These are phyloP conservation scores for Periglandula ipomoeae DNA, from an alignment of 2,329 filamentous ascomycete species.

Conservation along the genomic window DNA sequence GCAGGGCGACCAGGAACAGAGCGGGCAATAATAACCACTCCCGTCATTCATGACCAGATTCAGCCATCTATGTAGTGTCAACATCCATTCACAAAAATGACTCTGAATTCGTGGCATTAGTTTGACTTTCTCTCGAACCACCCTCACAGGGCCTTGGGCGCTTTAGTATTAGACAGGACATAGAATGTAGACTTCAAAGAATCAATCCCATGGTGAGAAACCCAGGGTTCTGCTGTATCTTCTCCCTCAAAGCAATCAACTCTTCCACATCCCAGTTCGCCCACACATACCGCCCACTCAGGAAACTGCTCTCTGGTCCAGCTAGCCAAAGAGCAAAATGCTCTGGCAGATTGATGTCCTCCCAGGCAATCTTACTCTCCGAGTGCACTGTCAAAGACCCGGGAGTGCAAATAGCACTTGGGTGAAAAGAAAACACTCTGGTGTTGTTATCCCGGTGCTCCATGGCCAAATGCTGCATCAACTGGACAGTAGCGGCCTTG, in stretches of 20 bases:
- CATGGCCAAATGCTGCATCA: conserved; percentile 3
- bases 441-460: neutral
- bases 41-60: too few species aligned
- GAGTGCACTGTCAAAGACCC: too few species aligned
- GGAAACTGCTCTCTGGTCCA: neutral
- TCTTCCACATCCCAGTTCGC: conserved; percentile 3
- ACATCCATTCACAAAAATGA: too few species aligned
- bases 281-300: conserved; percentile 1
- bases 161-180: neutral
- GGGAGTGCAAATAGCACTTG: neutral
- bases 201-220: neutral
- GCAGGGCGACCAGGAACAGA: too few species aligned
- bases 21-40: too few species aligned
- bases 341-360: neutral
- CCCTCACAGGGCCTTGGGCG: too few species aligned
- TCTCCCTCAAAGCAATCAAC: neutral
- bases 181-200: neutral
- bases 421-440: neutral
- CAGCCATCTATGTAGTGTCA: too few species aligned
- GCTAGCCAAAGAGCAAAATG: conserved; percentile 3
- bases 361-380: neutral
- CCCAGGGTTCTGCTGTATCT: neutral
- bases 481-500: conserved; percentile 1
- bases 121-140: too few species aligned
- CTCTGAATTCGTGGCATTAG: too few species aligned